These are phyloP conservation scores for Apiospora rasikravindrae DNA, from an alignment of 2,329 filamentous ascomycete genomes.

Conservation along the genomic window DNA sequence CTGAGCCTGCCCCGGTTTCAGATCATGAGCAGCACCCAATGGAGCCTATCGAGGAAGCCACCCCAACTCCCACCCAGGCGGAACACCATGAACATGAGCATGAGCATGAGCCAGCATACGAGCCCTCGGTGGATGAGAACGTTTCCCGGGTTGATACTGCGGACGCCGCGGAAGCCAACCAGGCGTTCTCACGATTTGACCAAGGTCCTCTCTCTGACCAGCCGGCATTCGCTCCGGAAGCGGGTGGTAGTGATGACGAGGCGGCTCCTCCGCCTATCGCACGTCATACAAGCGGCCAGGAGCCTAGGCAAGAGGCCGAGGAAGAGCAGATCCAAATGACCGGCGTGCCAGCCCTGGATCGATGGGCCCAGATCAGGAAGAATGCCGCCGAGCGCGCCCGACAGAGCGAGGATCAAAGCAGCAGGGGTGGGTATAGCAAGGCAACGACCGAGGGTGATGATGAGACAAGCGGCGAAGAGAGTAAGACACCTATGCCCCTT, in stretches of 20 bases:
- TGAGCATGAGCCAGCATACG: conserved; percentile 46
- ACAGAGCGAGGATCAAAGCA: conserved; percentile 68
- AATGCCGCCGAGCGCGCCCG: conserved; percentile 83
- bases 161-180: conserved; percentile 63
- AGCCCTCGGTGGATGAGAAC: conserved; percentile 51
- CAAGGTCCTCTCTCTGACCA: conserved; percentile 88
- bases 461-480: conserved; percentile 87
- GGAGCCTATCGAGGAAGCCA: conserved; percentile 24
- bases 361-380: conserved; percentile 95
- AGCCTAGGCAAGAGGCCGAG: conserved; percentile 27
- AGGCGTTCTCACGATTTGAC: conserved; percentile 74
- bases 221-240: conserved; percentile 77
- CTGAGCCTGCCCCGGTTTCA: conserved; percentile 30
- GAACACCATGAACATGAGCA: conserved; percentile 37
- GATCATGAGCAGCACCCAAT: conserved; percentile 29
- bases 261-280: conserved; percentile 56
- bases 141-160: conserved; percentile 65
- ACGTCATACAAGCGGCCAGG: conserved; percentile 40
- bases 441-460: conserved; percentile 69
- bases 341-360: conserved; percentile 63
- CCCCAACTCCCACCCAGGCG: conserved; percentile 1
- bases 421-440: conserved; percentile 61
- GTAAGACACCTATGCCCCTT: conserved; percentile 33
- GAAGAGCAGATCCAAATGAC: conserved; percentile 38
- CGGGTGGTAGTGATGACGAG: conserved; percentile 52